Evolutionary conservation across 2,329 filamentous ascomycete genomes (phyloP), one percentile per base, ranked within the genome.

Genomic region (Fusarium sp.): DNA sequence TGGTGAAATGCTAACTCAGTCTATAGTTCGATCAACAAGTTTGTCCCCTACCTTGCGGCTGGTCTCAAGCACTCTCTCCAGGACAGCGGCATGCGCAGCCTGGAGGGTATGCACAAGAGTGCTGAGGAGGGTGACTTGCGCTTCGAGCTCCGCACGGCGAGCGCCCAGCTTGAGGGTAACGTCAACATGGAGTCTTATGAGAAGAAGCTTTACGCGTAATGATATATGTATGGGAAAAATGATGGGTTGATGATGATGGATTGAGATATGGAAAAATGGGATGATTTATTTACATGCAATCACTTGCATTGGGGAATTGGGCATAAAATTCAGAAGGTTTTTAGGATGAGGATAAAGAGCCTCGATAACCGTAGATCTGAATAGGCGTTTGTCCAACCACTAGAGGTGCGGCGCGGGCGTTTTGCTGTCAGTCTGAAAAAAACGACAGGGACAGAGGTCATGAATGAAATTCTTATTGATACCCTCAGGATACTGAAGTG

Each of bases 141-240:
- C 76, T 99, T 99, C 79, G 96, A 99, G 86, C 87, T 98, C 77
- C 88, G 96, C 75, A 98, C 94, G 65, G 92, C 94, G 63, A 97
- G 94, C 81, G 96, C 96, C 51, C 94, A 97, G 88, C 88, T 97
- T 62, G 96, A 99, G 86, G 96, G 96, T 70, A 96, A 95, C 79
- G 94, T 99, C 66, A 97, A 98, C 84, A 94, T 99, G 87, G 94
- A 98, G 85, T 95, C 93, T 80, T 98, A 97, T 80, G 96, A 98
- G 87, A 99, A 99, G 92, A 99, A 98, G 89, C 92, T 99, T 73
- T 99, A 97, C 83, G 94, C 94, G 76, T 98, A 89, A 81, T 74
- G 72, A 73, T 65, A 72, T 68, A 66, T 65, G 56, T 28, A 64
- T 44, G 56, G 42, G 54, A 57, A 57, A 73, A 69, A 67, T 55